Percentiles rank a stretch among this genome's conserved stretches.
Conservation (phyloP, 2,329 filamentous ascomycete species). For the Sclerotinia borealis region DNA sequence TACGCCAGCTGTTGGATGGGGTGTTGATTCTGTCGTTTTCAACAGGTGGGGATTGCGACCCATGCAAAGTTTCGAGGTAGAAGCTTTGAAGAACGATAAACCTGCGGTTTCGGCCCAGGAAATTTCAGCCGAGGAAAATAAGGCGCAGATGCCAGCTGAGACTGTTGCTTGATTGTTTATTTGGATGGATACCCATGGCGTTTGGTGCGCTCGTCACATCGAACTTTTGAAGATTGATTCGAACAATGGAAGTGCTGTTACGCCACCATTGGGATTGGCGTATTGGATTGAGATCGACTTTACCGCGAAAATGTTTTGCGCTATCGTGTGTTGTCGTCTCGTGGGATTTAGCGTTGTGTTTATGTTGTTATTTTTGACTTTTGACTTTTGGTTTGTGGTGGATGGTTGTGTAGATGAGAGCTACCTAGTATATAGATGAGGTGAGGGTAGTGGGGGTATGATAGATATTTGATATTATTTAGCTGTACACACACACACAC, state of each 20-base stretch:
- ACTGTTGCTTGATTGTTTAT: neutral
- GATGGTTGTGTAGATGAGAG: neutral
- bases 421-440: neutral
- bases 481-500: neutral
- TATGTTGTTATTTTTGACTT: neutral
- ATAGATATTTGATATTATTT: too few relatives aligned
- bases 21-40: conserved; percentile 81
- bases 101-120: neutral
- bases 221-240: conserved; percentile 32
- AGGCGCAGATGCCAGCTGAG: neutral
- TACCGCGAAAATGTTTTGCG: conserved; percentile 47
- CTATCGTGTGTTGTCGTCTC: conserved; percentile 39
- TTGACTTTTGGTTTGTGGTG: neutral
- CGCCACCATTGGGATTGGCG: conserved; percentile 43
- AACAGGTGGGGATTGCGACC: conserved; percentile 73
- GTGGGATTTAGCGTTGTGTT: conserved; percentile 24
- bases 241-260: conserved; percentile 42
- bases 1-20: conserved; percentile 85
- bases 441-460: too few relatives aligned
- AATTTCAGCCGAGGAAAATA: neutral
- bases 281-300: conserved; percentile 37
- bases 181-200: neutral
- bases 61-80: conserved; percentile 49
- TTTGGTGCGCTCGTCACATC: conserved; percentile 34
- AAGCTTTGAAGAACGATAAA: conserved; percentile 17